Percentiles rank a stretch among this genome's conserved stretches.
Evolutionary conservation across 371 early-diverging fungal genomes (phyloP).

Genomic region (Haplosporangium sp.): DNA sequence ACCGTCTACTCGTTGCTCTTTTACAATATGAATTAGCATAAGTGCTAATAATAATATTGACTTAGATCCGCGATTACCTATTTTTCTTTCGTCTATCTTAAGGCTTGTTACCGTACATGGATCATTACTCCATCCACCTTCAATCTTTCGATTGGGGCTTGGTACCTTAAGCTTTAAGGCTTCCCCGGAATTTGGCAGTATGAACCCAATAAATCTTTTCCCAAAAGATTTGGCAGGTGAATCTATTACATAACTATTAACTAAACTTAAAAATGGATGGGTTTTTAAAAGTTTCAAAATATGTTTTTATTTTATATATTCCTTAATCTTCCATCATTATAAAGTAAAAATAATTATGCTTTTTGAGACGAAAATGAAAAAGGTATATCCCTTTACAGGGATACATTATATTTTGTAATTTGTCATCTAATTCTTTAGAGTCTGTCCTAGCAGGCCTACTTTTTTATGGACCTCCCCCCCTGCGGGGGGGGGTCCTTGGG

Average conservation of each 20-base stretch:
- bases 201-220: too few species aligned
- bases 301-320: conserved; percentile 35
- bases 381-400: conserved; percentile 20
- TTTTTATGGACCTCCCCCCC: background rate
- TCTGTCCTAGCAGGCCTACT: background rate
- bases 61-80: too few species aligned
- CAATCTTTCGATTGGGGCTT: too few species aligned
- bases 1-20: too few species aligned
- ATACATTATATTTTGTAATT: background rate
- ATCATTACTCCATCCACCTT: too few species aligned
- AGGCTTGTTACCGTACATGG: too few species aligned
- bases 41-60: too few species aligned
- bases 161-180: too few species aligned
- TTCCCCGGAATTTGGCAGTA: too few species aligned
- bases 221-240: conserved; percentile 50
- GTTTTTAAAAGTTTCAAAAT: conserved; percentile 64
- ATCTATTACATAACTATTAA: conserved; percentile 73
- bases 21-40: too few species aligned
- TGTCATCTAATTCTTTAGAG: background rate
- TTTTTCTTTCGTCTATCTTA: too few species aligned
- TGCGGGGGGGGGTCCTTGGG: too few species aligned
- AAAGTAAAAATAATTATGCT: conserved; percentile 30
- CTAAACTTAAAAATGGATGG: conserved; percentile 65
- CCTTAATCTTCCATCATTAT: conserved; percentile 31
- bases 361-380: conserved; percentile 32